Evolutionary conservation across 352 stramenopile genomes (phyloP), one percentile per base, ranked within the genome.

Genomic region (Pythium aristosporum): DNA sequence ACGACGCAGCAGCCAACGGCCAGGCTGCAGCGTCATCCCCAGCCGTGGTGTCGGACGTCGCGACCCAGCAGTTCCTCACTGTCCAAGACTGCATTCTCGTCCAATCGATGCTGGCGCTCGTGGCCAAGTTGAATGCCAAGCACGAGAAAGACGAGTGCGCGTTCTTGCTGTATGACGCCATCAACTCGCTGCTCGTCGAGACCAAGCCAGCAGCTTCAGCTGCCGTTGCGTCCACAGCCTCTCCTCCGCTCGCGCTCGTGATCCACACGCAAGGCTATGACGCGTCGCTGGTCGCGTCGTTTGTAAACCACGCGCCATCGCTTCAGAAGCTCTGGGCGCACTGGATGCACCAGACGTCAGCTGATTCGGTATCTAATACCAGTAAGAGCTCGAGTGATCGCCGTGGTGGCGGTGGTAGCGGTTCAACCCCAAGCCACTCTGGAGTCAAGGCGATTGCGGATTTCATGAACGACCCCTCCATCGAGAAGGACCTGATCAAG

Each of bases 181-280:
- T 65, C 20, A 30, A 69, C 36, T 48, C 43, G 20, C 20, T 61
- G 9, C 49, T 67, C 9, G 28, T 20, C 0, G 52, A 61, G 5
- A 9, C 61, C 2, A 61, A 57, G 32, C n/a, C 30, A 2, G 39
- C 39, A 32, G n/a, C 46, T 42, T 15, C 39, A 32, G n/a, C 46
- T 34, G 11, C 39, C 0, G 20, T 32, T 16, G 59, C 53, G 10
- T 39, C 63, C 41, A 50, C 52, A 39, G 34, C 6, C 34, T 65
- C 75, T 5, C 70, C 77, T 48, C 71, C 61, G 43, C 50, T 89
- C 4, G 46, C 82, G 21, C 47, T 80, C 11, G 62, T 73, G 28
- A 65, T 89, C 20, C 80, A 87, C 39, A 68, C 66, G 1, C 80
- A 89, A 61, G 77, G 77, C 10, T 89, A 85, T 46, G 74, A 85